Conservation (phyloP, 169 alveolate genomes). For the Plasmodium blacklocki region DNA sequence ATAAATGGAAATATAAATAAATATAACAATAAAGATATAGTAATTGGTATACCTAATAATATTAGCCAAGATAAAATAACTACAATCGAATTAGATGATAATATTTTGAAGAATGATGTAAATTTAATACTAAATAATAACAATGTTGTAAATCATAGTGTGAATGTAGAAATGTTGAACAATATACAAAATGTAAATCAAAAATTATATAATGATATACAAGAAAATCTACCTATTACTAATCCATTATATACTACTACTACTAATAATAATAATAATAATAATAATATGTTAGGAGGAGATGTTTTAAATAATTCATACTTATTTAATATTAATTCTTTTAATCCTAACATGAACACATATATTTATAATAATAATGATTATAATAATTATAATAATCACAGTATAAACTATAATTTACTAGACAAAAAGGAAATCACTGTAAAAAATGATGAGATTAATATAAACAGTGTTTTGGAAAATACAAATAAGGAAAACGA, state of each 20-base stretch:
- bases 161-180: slow-evolving; percentile 13
- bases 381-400: neutral
- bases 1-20: slow-evolving; percentile 16
- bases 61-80: neutral
- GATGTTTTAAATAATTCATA: slow-evolving; percentile 37
- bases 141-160: neutral
- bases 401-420: slow-evolving; percentile 30
- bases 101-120: neutral
- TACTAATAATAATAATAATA: neutral
- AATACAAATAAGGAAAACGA: slow-evolving; percentile 1
- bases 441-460: neutral
- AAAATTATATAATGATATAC: neutral
- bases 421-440: slow-evolving; percentile 1
- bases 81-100: neutral
- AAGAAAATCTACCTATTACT: neutral
- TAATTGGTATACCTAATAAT: neutral
- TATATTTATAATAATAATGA: slow-evolving; percentile 6
- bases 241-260: neutral
- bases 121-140: neutral
- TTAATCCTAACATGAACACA: slow-evolving; percentile 18
- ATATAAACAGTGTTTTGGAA: neutral
- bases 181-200: slow-evolving; percentile 6
- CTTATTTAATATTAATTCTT: slow-evolving; percentile 22
- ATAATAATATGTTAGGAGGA: slow-evolving; percentile 10
- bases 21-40: neutral